A percentile compares a stretch with the other conserved stretches of the same genome.
Conservation (phyloP, 2,329 filamentous ascomycete species). For the Huntiella decipiens region DNA sequence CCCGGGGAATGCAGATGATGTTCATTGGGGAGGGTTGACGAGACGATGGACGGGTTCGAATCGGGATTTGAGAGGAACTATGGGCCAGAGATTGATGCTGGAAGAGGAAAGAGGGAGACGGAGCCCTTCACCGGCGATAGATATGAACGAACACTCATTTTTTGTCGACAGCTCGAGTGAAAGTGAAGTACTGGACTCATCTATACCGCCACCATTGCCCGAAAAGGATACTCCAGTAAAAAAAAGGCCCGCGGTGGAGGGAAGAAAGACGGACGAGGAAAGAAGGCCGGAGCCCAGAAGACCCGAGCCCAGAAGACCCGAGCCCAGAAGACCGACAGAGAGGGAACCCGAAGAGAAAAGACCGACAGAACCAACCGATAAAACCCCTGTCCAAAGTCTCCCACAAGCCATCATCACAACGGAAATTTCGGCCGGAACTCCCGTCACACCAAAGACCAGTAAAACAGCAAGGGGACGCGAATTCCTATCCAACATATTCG, state of each 20-base stretch:
- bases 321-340: too few relatives aligned
- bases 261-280: too few relatives aligned
- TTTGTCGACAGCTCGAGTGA: neutral
- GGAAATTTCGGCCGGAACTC: neutral
- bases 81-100: too few relatives aligned
- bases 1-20: too few relatives aligned
- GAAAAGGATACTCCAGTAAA: too few relatives aligned
- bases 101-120: neutral
- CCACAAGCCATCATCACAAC: conserved; percentile 1
- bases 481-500: conserved; percentile 8
- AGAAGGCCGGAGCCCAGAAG: too few relatives aligned
- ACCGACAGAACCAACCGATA: neutral
- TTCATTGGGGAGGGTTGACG: too few relatives aligned
- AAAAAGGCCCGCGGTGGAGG: too few relatives aligned
- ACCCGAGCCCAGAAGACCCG: too few relatives aligned
- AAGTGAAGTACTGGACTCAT: neutral
- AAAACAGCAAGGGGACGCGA: conserved; percentile 3
- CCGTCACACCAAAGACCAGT: neutral
- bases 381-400: neutral
- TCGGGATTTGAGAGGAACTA: too few relatives aligned
- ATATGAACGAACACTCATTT: conserved; percentile 1
- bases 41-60: too few relatives aligned
- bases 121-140: conserved; percentile 2
- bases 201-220: neutral
- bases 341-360: too few relatives aligned